A percentile compares a stretch with the other conserved stretches of the same genome.
Evolutionary conservation across 2,329 filamentous ascomycete species (phyloP).

Genomic region (Gaeumannomyces sp.): DNA sequence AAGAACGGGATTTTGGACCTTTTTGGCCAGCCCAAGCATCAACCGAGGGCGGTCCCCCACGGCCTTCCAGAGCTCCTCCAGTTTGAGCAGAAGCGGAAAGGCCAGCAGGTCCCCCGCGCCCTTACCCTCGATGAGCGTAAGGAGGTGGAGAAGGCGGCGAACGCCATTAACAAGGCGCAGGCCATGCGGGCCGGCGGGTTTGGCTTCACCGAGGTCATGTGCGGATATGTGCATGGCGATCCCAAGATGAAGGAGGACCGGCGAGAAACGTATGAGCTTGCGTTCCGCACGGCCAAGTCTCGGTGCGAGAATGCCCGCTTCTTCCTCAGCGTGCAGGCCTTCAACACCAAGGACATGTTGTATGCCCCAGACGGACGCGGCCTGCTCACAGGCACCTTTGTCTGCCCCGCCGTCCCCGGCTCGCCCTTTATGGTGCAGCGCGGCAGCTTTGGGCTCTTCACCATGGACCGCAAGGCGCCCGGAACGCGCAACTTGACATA

Average conservation of each 20-base stretch:
- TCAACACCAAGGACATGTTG: constrained; percentile 43
- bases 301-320: constrained; percentile 50
- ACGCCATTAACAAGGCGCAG: constrained; percentile 35
- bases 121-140: constrained; percentile 28
- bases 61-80: constrained; percentile 10
- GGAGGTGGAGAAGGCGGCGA: constrained; percentile 29
- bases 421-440: constrained; percentile 55
- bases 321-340: constrained; percentile 52
- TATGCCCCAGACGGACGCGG: constrained; percentile 42
- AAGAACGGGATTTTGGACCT: constrained; percentile 46
- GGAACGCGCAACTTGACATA: constrained; percentile 56
- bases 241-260: constrained; percentile 35
- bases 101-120: constrained; percentile 10
- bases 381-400: constrained; percentile 53
- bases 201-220: constrained; percentile 60
- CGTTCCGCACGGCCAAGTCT: constrained; percentile 45
- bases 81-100: constrained; percentile 13
- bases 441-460: constrained; percentile 53
- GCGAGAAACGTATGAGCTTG: constrained; percentile 46
- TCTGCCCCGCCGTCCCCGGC: constrained; percentile 46
- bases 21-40: constrained; percentile 43
- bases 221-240: constrained; percentile 49
- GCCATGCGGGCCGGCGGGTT: constrained; percentile 42
- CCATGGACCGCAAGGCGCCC: constrained; percentile 43
- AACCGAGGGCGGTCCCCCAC: constrained; percentile 3